Evolutionary conservation across 169 alveolate genomes (phyloP).

Genomic region (Plasmodium inui): DNA sequence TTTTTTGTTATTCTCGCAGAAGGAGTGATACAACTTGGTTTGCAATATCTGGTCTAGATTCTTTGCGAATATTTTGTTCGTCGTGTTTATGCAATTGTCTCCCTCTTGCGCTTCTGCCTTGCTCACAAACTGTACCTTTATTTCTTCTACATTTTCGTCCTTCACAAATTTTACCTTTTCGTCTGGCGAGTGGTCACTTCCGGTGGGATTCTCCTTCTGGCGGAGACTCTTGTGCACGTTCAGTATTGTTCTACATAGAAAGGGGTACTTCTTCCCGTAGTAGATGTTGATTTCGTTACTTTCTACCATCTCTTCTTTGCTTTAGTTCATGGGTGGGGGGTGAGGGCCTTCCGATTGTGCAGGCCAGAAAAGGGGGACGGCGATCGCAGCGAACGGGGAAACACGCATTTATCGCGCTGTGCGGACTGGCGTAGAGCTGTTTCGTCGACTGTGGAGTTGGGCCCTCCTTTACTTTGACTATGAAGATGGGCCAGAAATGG

Average conservation of each 20-base stretch:
- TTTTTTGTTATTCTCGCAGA: neutral
- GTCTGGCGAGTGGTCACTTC: neutral
- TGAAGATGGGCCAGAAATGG: neutral
- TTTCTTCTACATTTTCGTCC: slow-evolving; percentile 40
- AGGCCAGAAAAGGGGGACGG: neutral
- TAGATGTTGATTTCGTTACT: slow-evolving; percentile 28
- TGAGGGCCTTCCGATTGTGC: neutral
- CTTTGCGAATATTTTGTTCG: slow-evolving; percentile 63
- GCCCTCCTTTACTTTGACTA: neutral
- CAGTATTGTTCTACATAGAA: slow-evolving; percentile 43
- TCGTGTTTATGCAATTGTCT: neutral
- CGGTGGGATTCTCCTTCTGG: neutral
- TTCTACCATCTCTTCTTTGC: slow-evolving; percentile 9
- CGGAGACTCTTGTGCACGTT: slow-evolving; percentile 4
- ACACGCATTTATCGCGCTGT: neutral
- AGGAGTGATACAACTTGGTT: slow-evolving; percentile 37
- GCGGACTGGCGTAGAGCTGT: neutral
- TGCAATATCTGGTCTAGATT: slow-evolving; percentile 34
- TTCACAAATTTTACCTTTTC: slow-evolving; percentile 19
- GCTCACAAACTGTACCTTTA: slow-evolving; percentile 56
- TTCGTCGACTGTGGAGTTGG: neutral
- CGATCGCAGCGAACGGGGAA: neutral
- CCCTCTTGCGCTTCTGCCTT: neutral
- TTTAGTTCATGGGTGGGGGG: neutral
- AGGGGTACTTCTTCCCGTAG: slow-evolving; percentile 71